Evolutionary conservation across 148 eudicot species (phyloP).

Genomic region (Pouteria glomerata): DNA sequence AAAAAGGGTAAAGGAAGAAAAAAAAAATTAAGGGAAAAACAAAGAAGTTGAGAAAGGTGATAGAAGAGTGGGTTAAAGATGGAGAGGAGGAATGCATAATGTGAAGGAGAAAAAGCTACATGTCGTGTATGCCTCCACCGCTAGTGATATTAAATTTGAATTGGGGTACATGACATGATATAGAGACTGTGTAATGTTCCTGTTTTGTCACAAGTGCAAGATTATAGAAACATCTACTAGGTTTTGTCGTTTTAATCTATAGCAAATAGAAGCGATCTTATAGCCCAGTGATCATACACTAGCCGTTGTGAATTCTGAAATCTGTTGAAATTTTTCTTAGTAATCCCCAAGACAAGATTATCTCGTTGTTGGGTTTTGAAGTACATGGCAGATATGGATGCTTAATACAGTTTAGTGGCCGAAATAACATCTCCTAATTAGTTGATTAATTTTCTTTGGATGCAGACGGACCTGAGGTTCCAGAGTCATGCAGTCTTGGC

Average conservation of each 20-base stretch:
- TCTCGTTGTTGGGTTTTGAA: too few relatives aligned
- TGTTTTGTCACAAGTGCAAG: not conserved
- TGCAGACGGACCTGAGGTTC: slow-evolving; percentile 27
- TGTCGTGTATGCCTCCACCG: too few relatives aligned
- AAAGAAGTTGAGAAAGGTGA: too few relatives aligned
- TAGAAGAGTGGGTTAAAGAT: too few relatives aligned
- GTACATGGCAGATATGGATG: not conserved
- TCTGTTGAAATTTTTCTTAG: too few relatives aligned
- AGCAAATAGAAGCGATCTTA: too few relatives aligned
- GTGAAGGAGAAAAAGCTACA: too few relatives aligned
- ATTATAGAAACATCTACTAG: not conserved
- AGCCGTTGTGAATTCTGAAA: not conserved
- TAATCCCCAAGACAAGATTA: too few relatives aligned
- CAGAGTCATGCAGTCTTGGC: slow-evolving; percentile 26
- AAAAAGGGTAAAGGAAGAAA: too few relatives aligned
- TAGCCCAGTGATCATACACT: not conserved
- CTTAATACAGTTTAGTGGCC: not conserved
- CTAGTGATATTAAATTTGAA: not conserved
- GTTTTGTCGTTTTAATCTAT: not conserved
- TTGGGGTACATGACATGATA: not conserved
- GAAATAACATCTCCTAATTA: not conserved
- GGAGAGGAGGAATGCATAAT: too few relatives aligned
- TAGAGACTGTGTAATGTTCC: too few relatives aligned
- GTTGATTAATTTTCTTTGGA: not conserved
- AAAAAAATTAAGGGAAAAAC: too few relatives aligned